These are phyloP conservation scores for Hypsizygus ulmarius DNA, from an alignment of 1,284 basidiomycete genomes.

Conservation along the genomic window DNA sequence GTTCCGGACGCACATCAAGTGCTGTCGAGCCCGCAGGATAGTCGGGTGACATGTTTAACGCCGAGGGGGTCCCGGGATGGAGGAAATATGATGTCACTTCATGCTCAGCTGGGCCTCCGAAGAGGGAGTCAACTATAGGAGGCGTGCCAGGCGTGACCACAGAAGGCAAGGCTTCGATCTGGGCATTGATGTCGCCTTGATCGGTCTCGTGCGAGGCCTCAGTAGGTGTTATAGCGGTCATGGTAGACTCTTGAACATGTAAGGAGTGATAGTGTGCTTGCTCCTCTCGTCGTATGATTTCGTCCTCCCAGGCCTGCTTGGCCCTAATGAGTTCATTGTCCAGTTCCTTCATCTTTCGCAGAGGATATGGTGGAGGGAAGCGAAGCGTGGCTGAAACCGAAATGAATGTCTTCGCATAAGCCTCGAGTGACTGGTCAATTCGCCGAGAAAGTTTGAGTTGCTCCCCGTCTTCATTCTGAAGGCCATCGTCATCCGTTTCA, in stretches of 20 bases:
- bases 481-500: slow-evolving; percentile 45
- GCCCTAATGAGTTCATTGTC: slow-evolving; percentile 70
- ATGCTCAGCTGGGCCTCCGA: slow-evolving; percentile 20
- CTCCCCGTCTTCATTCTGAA: slow-evolving; percentile 68
- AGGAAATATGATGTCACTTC: slow-evolving; percentile 33
- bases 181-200: slow-evolving; percentile 58
- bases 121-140: slow-evolving; percentile 29
- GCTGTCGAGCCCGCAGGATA: slow-evolving; percentile 11
- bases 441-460: slow-evolving; percentile 64
- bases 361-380: slow-evolving; percentile 86
- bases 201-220: slow-evolving; percentile 25
- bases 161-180: slow-evolving; percentile 65
- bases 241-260: slow-evolving; percentile 45
- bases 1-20: slow-evolving; percentile 42
- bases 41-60: slow-evolving; percentile 19
- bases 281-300: slow-evolving; percentile 78
- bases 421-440: slow-evolving; percentile 77
- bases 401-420: slow-evolving; percentile 82
- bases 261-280: slow-evolving; percentile 36
- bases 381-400: slow-evolving; percentile 89
- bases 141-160: slow-evolving; percentile 49
- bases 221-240: slow-evolving; percentile 29
- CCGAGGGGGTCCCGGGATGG: slow-evolving; percentile 15
- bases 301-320: slow-evolving; percentile 79
- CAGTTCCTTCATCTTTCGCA: slow-evolving; percentile 83